phyloP scores from a whole-genome alignment of 441 rosid species.

The Manihot esculenta region DNA sequence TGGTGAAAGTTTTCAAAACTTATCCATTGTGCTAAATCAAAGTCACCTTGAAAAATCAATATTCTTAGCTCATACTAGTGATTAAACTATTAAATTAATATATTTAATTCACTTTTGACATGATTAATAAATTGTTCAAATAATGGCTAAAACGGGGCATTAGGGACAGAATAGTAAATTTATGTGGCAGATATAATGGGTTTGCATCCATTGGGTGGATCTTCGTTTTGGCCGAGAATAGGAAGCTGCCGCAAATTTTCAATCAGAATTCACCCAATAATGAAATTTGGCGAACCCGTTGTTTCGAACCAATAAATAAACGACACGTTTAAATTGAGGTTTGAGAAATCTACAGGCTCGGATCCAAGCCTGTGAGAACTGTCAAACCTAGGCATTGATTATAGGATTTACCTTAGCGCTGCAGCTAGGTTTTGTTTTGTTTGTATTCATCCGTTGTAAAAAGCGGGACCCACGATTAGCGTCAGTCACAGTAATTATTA shows the following conservation, averaged over 20 bases:
- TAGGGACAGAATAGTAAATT: slow-evolving; percentile 9
- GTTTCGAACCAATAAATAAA: background rate
- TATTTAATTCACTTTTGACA: background rate
- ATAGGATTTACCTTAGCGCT: background rate
- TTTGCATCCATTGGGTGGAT: slow-evolving; percentile 23
- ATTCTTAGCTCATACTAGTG: too few relatives aligned
- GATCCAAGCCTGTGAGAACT: slow-evolving; percentile 9
- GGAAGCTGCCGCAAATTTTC: slow-evolving; percentile 18
- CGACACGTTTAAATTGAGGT: slow-evolving; percentile 15
- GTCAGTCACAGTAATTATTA: background rate
- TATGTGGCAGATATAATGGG: background rate
- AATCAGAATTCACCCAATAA: slow-evolving; percentile 16
- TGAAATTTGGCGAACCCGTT: slow-evolving; percentile 24
- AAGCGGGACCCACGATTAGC: background rate
- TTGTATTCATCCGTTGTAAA: too few relatives aligned
- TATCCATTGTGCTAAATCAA: too few relatives aligned
- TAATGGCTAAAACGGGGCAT: background rate
- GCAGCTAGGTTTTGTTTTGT: background rate
- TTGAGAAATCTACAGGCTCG: slow-evolving; percentile 30
- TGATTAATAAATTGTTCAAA: background rate
- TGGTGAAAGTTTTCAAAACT: too few relatives aligned
- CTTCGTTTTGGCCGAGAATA: slow-evolving; percentile 40
- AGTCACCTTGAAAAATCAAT: too few relatives aligned
- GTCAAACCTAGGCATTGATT: slow-evolving; percentile 17
- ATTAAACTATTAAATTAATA: too few relatives aligned